A percentile compares a stretch with the other conserved stretches of the same genome.
phyloP scores from a whole-genome alignment of 2,329 filamentous ascomycete species.

The Diaporthe sp. region DNA sequence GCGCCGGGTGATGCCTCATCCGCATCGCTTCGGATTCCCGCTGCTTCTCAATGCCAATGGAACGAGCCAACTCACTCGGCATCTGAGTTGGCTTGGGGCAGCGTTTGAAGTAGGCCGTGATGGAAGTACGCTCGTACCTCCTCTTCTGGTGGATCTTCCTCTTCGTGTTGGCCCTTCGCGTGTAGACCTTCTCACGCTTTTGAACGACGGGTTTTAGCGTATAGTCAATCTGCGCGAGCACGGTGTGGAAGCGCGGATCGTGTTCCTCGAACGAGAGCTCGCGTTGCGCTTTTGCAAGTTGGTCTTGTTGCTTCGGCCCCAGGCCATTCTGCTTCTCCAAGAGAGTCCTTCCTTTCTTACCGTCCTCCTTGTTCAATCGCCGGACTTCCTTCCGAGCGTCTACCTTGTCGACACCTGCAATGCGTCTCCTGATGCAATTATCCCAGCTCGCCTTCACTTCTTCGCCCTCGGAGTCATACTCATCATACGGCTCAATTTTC shows the following conservation, averaged over 20 bases:
- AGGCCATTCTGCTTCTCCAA: constrained; percentile 45
- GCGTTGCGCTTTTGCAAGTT: constrained; percentile 57
- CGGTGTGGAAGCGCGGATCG: constrained; percentile 56
- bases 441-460: constrained; percentile 56
- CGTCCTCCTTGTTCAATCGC: constrained; percentile 52
- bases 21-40: constrained; percentile 1
- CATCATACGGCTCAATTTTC: constrained; percentile 51
- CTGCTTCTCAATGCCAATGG: constrained; percentile 32
- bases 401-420: constrained; percentile 54
- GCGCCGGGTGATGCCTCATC: background rate
- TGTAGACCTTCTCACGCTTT: constrained; percentile 32
- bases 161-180: constrained; percentile 40
- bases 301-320: constrained; percentile 53
- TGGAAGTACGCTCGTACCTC: constrained; percentile 54
- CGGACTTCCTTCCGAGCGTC: constrained; percentile 54
- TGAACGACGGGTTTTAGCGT: constrained; percentile 46
- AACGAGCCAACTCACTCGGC: constrained; percentile 34
- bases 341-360: constrained; percentile 54
- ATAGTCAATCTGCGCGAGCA: constrained; percentile 60
- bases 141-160: constrained; percentile 47
- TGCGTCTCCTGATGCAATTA: constrained; percentile 49
- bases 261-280: constrained; percentile 51
- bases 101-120: constrained; percentile 63
- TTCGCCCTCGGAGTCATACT: constrained; percentile 54
- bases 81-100: constrained; percentile 49